Base-by-base conservation (phyloP, 805 yeast species). In the Millerozyma miso region DNA sequence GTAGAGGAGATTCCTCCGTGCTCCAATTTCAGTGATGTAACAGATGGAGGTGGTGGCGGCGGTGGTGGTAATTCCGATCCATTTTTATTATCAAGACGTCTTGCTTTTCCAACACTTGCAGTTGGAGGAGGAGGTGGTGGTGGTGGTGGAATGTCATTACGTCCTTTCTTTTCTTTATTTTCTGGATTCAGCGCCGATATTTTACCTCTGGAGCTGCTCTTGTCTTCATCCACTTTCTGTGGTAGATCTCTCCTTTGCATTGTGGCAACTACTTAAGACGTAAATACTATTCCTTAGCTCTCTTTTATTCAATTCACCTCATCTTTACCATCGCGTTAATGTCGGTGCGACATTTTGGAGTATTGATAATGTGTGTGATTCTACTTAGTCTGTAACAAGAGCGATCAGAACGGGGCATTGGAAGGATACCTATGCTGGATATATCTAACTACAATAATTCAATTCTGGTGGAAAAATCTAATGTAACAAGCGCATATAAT, bases 91-190 rank as follows among this genome's bases (percentile, higher is more conserved):
- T 29, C 31, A 19, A n/a, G 35, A 15, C 33, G 14, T 19, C 19
- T 26, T 34, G 19, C 18, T 34, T 36, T 35, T 34, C 12, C 4
- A 16, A 16, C 19, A 13, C 39, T 40, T 17, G 42, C 39, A n/a
- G 45, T 12, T 34, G 71, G 63, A 2, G 70, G 69, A 1, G 72
- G 71, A 2, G 70, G 69, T 1, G 72, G 71, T 20, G 73, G 73
- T 2, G 66, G 64, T 4, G 64, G 63, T 5, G 58, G 57, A 35
- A 55, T 39, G 35, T 51, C 48, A 15, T 51, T 45, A 23, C 54
- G 54, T 55, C 49, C 44, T 35, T 31, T 34, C 10, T 23, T 23
- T 23, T 10, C 10, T 23, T 10, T 23, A 10, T 23, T 23, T 10
- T 23, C 29, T 10, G 10, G 10, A 7, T 23, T 10, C 10, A 6